phyloP scores from a whole-genome alignment of 2,329 filamentous ascomycete species.

The Fusarium sp. region DNA sequence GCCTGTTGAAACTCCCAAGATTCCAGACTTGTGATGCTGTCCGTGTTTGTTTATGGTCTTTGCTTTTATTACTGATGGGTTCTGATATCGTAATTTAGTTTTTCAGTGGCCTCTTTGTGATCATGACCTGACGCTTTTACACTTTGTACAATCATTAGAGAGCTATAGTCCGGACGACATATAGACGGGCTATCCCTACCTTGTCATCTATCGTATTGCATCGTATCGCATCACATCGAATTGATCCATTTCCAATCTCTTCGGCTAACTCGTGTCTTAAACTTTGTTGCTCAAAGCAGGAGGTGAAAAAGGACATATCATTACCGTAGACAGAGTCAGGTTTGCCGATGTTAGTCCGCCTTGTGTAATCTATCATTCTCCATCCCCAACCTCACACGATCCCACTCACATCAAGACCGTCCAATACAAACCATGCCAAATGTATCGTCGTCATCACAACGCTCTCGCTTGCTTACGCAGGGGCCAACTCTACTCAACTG shows the following conservation, averaged over 20 bases:
- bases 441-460: slow-evolving; percentile 10
- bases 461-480: slow-evolving; percentile 18
- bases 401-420: slow-evolving; percentile 10
- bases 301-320: background rate
- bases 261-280: slow-evolving; percentile 21
- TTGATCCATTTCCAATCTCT: background rate
- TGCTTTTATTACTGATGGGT: slow-evolving; percentile 18
- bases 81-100: background rate
- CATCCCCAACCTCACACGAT: slow-evolving; percentile 1
- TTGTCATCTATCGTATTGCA: slow-evolving; percentile 1
- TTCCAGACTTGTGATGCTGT: background rate
- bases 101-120: background rate
- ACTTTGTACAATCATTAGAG: background rate
- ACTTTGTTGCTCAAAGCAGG: background rate
- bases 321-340: background rate
- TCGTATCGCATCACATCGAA: slow-evolving; percentile 1
- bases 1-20: slow-evolving; percentile 12
- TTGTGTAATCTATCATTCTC: background rate
- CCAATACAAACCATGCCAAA: slow-evolving; percentile 14
- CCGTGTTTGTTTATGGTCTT: slow-evolving; percentile 20
- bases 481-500: slow-evolving; percentile 24
- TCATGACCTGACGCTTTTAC: slow-evolving; percentile 3
- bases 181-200: slow-evolving; percentile 29
- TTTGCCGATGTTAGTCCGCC: slow-evolving; percentile 18
- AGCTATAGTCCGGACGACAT: slow-evolving; percentile 19